phyloP scores from a whole-genome alignment of 306 rosid genomes.

The Hippophae rhamnoides region DNA sequence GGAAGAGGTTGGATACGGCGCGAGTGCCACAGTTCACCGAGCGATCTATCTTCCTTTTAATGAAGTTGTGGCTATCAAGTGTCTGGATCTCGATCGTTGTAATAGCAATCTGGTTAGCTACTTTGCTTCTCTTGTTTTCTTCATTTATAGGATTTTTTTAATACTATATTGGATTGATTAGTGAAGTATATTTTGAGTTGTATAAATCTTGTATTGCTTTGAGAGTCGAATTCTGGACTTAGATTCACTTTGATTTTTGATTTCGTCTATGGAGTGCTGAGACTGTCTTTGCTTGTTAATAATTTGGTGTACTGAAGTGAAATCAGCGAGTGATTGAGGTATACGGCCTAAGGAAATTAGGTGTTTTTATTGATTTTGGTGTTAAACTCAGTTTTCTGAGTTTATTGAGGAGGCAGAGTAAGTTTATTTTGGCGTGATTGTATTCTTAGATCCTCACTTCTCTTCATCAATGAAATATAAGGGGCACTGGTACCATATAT shows the following conservation, averaged over 20 bases:
- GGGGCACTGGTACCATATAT: not conserved
- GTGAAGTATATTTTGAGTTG: not conserved
- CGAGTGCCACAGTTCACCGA: constrained; percentile 83
- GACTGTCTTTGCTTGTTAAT: not conserved
- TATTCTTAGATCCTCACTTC: constrained; percentile 8
- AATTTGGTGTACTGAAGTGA: constrained; percentile 2
- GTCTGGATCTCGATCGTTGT: constrained; percentile 98
- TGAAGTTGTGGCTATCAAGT: constrained; percentile 82
- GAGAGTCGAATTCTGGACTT: constrained; percentile 6
- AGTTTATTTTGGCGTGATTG: not conserved
- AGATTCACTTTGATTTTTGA: not conserved
- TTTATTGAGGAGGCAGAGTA: not conserved
- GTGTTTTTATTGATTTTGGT: not conserved
- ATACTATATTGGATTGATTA: not conserved
- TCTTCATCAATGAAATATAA: not conserved
- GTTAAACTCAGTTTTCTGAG: not conserved
- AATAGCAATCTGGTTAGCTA: constrained; percentile 60
- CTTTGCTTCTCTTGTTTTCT: not conserved
- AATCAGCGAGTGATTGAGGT: constrained; percentile 4
- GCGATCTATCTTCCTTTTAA: constrained; percentile 76
- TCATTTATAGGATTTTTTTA: too few species aligned
- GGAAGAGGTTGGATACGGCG: constrained; percentile 94
- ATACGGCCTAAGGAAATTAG: not conserved
- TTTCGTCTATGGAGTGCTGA: constrained; percentile 1
- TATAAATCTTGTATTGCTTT: constrained; percentile 5